Evolutionary conservation across 805 yeast species (phyloP).

Genomic region (Candida insectalens): DNA sequence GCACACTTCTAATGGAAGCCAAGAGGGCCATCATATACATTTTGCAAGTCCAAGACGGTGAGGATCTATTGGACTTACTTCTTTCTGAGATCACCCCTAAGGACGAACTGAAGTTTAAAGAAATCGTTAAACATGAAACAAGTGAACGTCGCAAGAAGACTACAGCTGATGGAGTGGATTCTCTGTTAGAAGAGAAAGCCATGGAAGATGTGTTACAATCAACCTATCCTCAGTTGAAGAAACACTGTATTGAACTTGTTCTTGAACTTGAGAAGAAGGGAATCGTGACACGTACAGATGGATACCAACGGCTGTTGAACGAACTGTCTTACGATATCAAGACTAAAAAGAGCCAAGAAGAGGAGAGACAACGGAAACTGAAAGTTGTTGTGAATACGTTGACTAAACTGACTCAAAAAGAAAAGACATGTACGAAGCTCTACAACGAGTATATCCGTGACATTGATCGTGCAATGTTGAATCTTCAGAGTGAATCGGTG

Average conservation of each 20-base stretch:
- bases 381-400: constrained; percentile 32
- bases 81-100: constrained; percentile 54
- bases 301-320: constrained; percentile 71
- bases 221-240: constrained; percentile 70
- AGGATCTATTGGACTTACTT: constrained; percentile 43
- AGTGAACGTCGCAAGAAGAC: constrained; percentile 18
- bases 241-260: constrained; percentile 61
- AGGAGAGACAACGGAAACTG: constrained; percentile 31
- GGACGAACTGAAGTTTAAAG: constrained; percentile 59
- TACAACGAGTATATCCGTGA: constrained; percentile 37
- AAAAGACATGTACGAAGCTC: constrained; percentile 33
- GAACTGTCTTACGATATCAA: constrained; percentile 76
- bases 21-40: constrained; percentile 78
- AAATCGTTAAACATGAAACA: constrained; percentile 40
- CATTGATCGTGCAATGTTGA: constrained; percentile 32
- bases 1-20: constrained; percentile 56
- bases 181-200: constrained; percentile 28
- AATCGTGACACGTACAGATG: constrained; percentile 51
- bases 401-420: constrained; percentile 34
- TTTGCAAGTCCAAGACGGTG: constrained; percentile 72
- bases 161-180: constrained; percentile 6
- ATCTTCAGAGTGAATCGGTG: constrained; percentile 34
- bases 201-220: constrained; percentile 27
- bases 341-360: constrained; percentile 33
- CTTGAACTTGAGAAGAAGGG: constrained; percentile 68